phyloP scores from a whole-genome alignment of 371 early-diverging fungal species.

The Mortierella sp. region DNA sequence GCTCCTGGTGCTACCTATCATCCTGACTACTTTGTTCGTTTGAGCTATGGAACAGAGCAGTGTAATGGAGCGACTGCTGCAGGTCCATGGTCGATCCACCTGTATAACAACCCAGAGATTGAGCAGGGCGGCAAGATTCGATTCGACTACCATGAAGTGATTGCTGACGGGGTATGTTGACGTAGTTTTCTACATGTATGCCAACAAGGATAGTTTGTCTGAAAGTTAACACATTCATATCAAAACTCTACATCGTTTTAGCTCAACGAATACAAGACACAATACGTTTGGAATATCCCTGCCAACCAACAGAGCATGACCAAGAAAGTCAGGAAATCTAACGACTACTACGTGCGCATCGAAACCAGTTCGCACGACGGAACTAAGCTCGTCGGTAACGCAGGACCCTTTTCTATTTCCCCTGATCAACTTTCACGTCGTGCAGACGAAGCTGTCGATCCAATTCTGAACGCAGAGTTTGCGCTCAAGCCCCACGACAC shows the following conservation, averaged over 20 bases:
- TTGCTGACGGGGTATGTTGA: constrained; percentile 32
- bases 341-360: constrained; percentile 36
- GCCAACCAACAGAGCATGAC: constrained; percentile 7
- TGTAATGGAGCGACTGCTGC: constrained; percentile 26
- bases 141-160: constrained; percentile 43
- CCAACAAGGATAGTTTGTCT: not conserved
- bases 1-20: constrained; percentile 29
- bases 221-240: not conserved
- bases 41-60: constrained; percentile 26
- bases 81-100: constrained; percentile 41
- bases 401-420: constrained; percentile 38
- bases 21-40: constrained; percentile 37
- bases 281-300: constrained; percentile 41
- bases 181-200: too few relatives aligned
- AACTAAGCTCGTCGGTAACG: constrained; percentile 41
- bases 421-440: not conserved
- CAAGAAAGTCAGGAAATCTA: constrained; percentile 16
- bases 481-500: too few relatives aligned
- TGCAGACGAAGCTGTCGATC: not conserved
- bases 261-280: constrained; percentile 20
- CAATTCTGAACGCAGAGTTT: too few relatives aligned
- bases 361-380: constrained; percentile 30
- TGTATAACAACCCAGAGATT: constrained; percentile 44
- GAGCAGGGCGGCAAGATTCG: constrained; percentile 9
- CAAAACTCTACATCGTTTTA: constrained; percentile 1